These are phyloP conservation scores for Fusarium duplospermum DNA, from an alignment of 2,329 filamentous ascomycete species.

Conservation along the genomic window DNA sequence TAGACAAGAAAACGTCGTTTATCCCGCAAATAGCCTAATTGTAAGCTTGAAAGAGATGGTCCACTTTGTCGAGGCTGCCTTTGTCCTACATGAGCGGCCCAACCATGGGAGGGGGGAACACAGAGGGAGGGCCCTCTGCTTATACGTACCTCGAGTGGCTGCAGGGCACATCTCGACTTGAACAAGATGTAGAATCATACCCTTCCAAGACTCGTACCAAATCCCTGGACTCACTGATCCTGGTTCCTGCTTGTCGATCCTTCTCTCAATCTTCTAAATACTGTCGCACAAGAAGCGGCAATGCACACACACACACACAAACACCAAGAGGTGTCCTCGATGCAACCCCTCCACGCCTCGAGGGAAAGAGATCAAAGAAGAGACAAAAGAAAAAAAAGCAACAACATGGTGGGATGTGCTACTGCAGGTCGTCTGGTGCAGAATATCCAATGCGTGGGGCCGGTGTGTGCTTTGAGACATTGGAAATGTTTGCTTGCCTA, in stretches of 20 bases:
- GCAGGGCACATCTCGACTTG: neutral
- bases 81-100: slow-evolving; percentile 4
- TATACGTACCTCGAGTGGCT: neutral
- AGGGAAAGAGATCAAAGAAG: neutral
- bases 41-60: neutral
- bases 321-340: neutral
- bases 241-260: neutral
- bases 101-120: neutral
- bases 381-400: slow-evolving; percentile 11
- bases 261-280: neutral
- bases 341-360: neutral
- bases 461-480: slow-evolving; percentile 4
- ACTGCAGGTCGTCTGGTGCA: slow-evolving; percentile 12
- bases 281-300: slow-evolving; percentile 18
- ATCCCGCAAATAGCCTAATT: neutral
- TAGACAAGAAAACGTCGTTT: neutral
- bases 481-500: slow-evolving; percentile 26
- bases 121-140: neutral
- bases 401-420: slow-evolving; percentile 7
- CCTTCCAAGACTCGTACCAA: neutral
- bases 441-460: slow-evolving; percentile 22
- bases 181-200: slow-evolving; percentile 1
- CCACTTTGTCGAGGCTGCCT: neutral
- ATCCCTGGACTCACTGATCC: neutral
- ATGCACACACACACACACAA: neutral